Percentiles rank a stretch among this genome's conserved stretches.
Conservation (phyloP, 169 alveolate species). For the Pseudocohnilembus persalinus region DNA sequence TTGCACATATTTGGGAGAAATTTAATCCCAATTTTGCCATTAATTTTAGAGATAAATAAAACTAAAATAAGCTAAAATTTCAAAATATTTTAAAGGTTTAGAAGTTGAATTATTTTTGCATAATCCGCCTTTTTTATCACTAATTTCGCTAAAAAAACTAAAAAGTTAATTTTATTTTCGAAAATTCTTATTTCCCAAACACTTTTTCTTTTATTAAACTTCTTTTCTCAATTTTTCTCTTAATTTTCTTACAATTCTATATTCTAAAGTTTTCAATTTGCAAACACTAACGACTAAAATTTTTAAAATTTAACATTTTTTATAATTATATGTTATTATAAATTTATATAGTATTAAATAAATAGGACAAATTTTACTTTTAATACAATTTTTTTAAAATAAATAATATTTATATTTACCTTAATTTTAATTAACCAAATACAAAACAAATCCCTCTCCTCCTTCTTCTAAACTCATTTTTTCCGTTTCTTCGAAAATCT, state of each 20-base stretch:
- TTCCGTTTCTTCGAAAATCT: background rate
- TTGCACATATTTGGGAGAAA: background rate
- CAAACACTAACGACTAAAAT: slow-evolving; percentile 57
- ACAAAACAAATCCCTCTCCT: background rate
- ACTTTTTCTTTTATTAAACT: slow-evolving; percentile 18
- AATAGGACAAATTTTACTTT: background rate
- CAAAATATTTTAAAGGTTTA: background rate
- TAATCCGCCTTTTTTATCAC: background rate
- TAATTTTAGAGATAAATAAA: background rate
- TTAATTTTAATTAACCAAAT: no score
- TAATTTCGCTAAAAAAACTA: no score
- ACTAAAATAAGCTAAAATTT: background rate
- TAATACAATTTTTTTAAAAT: no score
- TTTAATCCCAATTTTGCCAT: background rate
- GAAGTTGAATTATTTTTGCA: background rate
- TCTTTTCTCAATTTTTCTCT: slow-evolving; percentile 71
- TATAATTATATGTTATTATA: no score
- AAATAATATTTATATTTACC: no score
- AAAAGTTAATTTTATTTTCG: background rate
- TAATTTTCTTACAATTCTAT: slow-evolving; percentile 71
- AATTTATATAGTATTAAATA: no score
- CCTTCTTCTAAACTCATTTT: background rate
- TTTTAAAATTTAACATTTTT: slow-evolving; percentile 15
- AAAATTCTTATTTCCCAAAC: no score
- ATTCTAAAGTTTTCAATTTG: slow-evolving; percentile 77